Evolutionary conservation across 352 stramenopile species (phyloP).

Genomic region (Phytopythium boreale): DNA sequence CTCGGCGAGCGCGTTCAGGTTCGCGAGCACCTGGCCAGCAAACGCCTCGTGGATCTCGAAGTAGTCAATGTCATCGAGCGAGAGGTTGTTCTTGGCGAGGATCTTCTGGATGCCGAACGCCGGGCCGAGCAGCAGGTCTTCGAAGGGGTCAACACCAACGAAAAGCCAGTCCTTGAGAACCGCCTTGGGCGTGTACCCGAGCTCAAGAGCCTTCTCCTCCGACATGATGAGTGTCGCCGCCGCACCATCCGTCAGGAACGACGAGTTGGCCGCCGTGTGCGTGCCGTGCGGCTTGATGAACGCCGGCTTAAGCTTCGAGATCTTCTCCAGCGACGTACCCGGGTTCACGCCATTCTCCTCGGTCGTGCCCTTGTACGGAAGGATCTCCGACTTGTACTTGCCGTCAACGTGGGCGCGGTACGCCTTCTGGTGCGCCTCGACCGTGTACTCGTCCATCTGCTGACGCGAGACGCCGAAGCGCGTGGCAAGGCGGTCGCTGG

Average conservation of each 20-base stretch:
- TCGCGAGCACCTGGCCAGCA: slow-evolving; percentile 97
- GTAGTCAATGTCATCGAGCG: slow-evolving; percentile 95
- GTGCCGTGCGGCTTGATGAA: slow-evolving; percentile 98
- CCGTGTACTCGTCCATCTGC: slow-evolving; percentile 97
- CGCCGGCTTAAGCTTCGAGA: slow-evolving; percentile 95
- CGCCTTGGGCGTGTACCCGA: slow-evolving; percentile 95
- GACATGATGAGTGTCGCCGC: slow-evolving; percentile 96
- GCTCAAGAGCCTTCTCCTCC: slow-evolving; percentile 93
- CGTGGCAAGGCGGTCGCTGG: slow-evolving; percentile 91
- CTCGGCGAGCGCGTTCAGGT: slow-evolving; percentile 94
- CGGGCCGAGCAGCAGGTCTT: slow-evolving; percentile 92
- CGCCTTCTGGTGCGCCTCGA: slow-evolving; percentile 93
- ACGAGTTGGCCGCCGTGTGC: slow-evolving; percentile 97
- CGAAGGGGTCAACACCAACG: slow-evolving; percentile 95
- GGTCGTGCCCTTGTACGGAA: slow-evolving; percentile 93
- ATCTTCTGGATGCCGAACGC: slow-evolving; percentile 93
- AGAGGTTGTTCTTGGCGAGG: slow-evolving; percentile 82
- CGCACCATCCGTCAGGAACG: slow-evolving; percentile 97
- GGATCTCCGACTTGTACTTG: slow-evolving; percentile 91
- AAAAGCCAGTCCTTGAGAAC: slow-evolving; percentile 96
- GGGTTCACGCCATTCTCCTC: slow-evolving; percentile 98
- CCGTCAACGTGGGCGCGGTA: slow-evolving; percentile 94
- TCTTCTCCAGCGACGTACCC: slow-evolving; percentile 93
- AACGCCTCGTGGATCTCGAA: slow-evolving; percentile 99
- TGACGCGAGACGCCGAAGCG: slow-evolving; percentile 94